Evolutionary conservation across 2,329 filamentous ascomycete species (phyloP), one percentile per base, ranked within the genome.

Genomic region (Trichothecium sympodiale): DNA sequence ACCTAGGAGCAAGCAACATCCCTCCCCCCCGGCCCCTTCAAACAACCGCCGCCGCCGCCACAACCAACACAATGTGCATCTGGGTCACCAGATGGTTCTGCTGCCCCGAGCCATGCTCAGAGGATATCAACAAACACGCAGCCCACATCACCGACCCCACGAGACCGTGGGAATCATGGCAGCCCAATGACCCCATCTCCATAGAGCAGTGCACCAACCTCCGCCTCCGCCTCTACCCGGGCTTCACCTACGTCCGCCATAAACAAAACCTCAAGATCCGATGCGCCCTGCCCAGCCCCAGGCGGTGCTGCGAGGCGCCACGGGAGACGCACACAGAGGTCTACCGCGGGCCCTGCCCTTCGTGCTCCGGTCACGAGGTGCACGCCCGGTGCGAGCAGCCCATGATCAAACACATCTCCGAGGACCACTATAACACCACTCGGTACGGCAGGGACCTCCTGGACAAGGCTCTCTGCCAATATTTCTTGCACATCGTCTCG

Each of bases 31-130:
- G 6, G 10, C 20, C 20, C 20, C 20, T 25, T 25, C 20, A 25
- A 25, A 25, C 20, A 25, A 25, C 20, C 10, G 20, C 6, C 6
- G 10, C 20, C 20, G 10, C 16, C 14, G 12, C 17, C 30, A 33
- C 17, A 8, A 10, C 32, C 10, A 9, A 30, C 34, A 46, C 10
- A 17, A 46, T 46, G 42, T 46, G 44, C 28, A 46, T 43, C 29
- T 37, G 29, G 23, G 10, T 43, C 14, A 36, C 16, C 14, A 34
- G 37, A 6, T 46, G 44, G 44, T 46, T 42, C 34, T 38, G 33
- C 28, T 46, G 41, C 26, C 38, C 33, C 5, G 31, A 36, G 3
- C 14, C 12, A 12, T 6, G 8, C 17, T 40, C 20, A 6, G 20
- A 25, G 20, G 20, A 25, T 25, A 25, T 25, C 20, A 25, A 25